Percentiles rank a stretch among this genome's conserved stretches.
phyloP scores from a whole-genome alignment of 2,329 filamentous ascomycete genomes.

The Orbilia oligospora region DNA sequence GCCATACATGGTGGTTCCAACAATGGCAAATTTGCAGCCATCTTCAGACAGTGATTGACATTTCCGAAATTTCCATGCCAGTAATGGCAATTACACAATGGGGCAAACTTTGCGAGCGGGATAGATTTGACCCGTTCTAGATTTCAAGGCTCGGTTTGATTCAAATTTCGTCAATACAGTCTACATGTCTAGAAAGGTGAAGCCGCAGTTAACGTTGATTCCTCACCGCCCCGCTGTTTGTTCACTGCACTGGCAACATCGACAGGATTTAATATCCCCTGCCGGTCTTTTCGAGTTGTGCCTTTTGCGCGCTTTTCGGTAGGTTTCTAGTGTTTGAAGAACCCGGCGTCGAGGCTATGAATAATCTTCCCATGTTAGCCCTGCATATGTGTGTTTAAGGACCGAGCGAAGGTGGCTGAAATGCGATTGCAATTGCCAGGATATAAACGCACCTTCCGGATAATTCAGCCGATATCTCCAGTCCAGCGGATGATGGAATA shows the following conservation, averaged over 20 bases:
- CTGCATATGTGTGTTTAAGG: constrained; percentile 8
- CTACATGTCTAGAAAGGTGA: too few relatives aligned
- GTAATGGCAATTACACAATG: not conserved
- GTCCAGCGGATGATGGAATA: not conserved
- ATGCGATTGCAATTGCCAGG: constrained; percentile 5
- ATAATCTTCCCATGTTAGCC: not conserved
- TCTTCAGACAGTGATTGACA: constrained; percentile 23
- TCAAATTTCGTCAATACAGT: not conserved
- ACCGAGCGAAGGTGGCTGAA: constrained; percentile 1
- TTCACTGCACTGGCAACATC: too few relatives aligned
- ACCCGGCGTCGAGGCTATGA: constrained; percentile 9
- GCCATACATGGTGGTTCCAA: constrained; percentile 33
- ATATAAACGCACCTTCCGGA: constrained; percentile 28
- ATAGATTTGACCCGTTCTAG: not conserved
- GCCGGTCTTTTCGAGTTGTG: not conserved
- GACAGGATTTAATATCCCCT: not conserved
- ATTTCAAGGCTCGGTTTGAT: not conserved
- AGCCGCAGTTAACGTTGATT: too few relatives aligned
- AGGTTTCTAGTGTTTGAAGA: not conserved
- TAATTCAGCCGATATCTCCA: constrained; percentile 28
- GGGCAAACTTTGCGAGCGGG: not conserved
- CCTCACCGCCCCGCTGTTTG: not conserved
- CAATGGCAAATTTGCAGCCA: constrained; percentile 32
- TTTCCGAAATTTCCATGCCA: not conserved
- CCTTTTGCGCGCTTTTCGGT: constrained; percentile 7